These are phyloP conservation scores for Scytalidium sp. DNA, from an alignment of 2,329 filamentous ascomycete species.

Conservation along the genomic window DNA sequence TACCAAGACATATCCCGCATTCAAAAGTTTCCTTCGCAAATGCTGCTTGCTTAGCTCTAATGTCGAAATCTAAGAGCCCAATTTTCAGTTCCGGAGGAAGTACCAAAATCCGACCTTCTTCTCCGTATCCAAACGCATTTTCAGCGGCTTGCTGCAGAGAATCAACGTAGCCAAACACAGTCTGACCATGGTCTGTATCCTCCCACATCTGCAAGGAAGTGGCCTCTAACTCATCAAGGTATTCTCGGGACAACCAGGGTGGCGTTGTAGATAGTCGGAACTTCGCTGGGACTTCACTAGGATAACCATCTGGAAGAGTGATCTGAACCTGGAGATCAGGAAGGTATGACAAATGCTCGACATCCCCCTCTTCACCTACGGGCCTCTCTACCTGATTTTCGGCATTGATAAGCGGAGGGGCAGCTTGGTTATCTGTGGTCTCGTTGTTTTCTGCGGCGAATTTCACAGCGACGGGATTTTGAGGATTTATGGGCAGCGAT, in stretches of 20 bases:
- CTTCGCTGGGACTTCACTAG: conserved; percentile 46
- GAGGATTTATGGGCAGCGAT: conserved; percentile 55
- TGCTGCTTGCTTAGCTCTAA: conserved; percentile 65
- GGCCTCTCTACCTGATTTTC: conserved; percentile 7
- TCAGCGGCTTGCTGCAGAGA: conserved; percentile 57
- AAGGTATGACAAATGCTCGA: conserved; percentile 39
- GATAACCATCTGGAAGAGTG: conserved; percentile 56
- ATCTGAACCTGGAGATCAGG: conserved; percentile 55
- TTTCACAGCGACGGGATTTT: conserved; percentile 51
- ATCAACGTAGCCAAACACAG: conserved; percentile 63
- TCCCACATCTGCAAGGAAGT: conserved; percentile 58
- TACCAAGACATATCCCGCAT: conserved; percentile 78
- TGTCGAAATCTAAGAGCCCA: conserved; percentile 74
- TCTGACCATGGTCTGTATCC: conserved; percentile 55
- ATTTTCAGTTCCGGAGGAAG: conserved; percentile 61
- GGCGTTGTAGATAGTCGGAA: conserved; percentile 51
- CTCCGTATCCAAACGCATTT: conserved; percentile 56
- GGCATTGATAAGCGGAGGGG: conserved; percentile 3
- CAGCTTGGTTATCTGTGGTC: conserved; percentile 13
- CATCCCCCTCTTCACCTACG: neutral
- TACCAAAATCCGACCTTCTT: conserved; percentile 44
- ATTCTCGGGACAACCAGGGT: conserved; percentile 51
- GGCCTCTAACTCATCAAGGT: conserved; percentile 46
- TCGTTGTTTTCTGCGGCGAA: conserved; percentile 32
- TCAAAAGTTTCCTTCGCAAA: conserved; percentile 86